Base-by-base conservation (phyloP, 257 asterid species). In the Thymus quinquecostatus region DNA sequence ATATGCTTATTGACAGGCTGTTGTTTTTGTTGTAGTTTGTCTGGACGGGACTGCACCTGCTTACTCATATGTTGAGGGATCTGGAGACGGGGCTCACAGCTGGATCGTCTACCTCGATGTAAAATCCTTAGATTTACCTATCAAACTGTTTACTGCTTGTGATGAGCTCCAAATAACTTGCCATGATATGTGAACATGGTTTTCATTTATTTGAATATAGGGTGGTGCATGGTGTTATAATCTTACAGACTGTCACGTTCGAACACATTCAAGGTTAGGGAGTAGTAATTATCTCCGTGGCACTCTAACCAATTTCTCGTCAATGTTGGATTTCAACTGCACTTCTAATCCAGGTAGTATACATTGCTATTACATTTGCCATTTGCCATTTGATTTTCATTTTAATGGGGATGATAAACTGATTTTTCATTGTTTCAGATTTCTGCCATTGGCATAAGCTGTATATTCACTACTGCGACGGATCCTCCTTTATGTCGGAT, bases 381-480 rank as follows among this genome's bases (percentile, higher is more conserved):
- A 36, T 5, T 12, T 12, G 0, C 13, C 0, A 49, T 4, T 51
- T n/a, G 21, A 29, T 14, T 6, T 36, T 36, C 8, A 3, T n/a
- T 49, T 49, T 10, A 38, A 11, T 2, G 21, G 21, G 8, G 11
- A 44, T 47, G 11, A 33, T n/a, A n/a, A 63, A 27, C 6, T 6
- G 2, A 50, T 50, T 50, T 29, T 27, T 9, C 10, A 27, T 56
- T 71, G 5, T 27, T 7, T 38, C 38, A 79, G 83, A 65, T 34
- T 79, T 82, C 58, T 73, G 60, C 64, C 69, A 73, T 29, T 82
- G 86, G 86, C 74, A 82, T 53, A 70, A 73, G 75, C 76, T 76
- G 13, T 49, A 27, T 29, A 57, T 82, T 47, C n/a, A 45, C 11
- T 82, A 82, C n/a, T 82, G 84, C 6, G 84, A 82, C 12, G 82